Evolutionary conservation across 371 early-diverging fungal species (phyloP), one percentile per base, ranked within the genome.

Genomic region (Zychaea mexicana): DNA sequence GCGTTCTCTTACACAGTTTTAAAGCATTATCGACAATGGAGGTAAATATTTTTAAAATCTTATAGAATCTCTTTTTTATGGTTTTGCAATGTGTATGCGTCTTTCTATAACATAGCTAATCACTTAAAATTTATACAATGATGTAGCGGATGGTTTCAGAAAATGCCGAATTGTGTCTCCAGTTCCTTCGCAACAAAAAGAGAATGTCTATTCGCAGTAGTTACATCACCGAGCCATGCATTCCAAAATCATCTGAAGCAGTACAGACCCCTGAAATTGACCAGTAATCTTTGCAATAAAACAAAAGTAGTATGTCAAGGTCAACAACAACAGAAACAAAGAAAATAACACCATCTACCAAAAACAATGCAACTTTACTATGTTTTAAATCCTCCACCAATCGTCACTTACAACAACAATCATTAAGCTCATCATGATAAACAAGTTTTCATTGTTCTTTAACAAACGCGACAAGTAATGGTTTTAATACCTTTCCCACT

Each of bases 401-500:
- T 39, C 3, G n/a, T 39, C 39, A 39, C 39, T 39, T 39, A 42
- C 42, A 42, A 42, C 42, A 42, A 42, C 42, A 42, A 42, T 1
- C 42, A 42, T 42, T 3, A 42, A 42, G 42, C 15, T 15, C 42
- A 12, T 42, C 42, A 42, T 42, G 42, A 42, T 42, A 42, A 42
- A 42, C 42, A 1, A 1, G 15, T 12, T 42, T 42, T 42, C 15
- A 42, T 42, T 42, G 1, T 42, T 42, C 42, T 2, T 42, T n/a
- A 42, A 15, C 42, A 42, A 42, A 6, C 42, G 5, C 42, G 5
- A 42, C 42, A 3, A 42, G 42, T 42, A 42, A 6, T 42, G 42
- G 42, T 42, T 42, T n/a, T 42, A 42, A 42, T 42, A 42, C 42
- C 42, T 42, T 42, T 42, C 42, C 42, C 42, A 42, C 42, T 42